Conservation (phyloP, 2,329 filamentous ascomycete genomes). For the Colletotrichum tropicicola region DNA sequence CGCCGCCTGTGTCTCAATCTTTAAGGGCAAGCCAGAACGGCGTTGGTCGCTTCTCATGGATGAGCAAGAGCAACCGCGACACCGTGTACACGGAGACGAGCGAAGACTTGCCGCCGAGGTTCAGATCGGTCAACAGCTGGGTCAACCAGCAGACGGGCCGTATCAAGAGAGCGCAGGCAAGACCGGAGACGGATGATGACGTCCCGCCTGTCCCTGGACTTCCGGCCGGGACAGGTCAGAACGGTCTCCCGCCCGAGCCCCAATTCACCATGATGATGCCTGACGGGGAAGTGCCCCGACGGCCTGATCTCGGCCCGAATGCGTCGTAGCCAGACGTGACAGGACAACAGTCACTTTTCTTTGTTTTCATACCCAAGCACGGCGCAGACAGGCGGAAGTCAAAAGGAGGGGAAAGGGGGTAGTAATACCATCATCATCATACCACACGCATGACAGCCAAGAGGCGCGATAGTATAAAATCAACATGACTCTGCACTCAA, state of each 20-base stretch:
- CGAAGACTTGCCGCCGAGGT: slow-evolving; percentile 63
- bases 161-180: slow-evolving; percentile 56
- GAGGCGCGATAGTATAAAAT: slow-evolving; percentile 7
- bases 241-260: slow-evolving; percentile 53
- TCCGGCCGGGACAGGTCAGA: slow-evolving; percentile 40
- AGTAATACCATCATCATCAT: slow-evolving; percentile 23
- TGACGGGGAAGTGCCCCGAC: slow-evolving; percentile 56
- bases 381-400: slow-evolving; percentile 2
- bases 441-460: background rate
- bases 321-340: slow-evolving; percentile 14
- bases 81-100: slow-evolving; percentile 63
- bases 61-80: slow-evolving; percentile 50
- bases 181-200: slow-evolving; percentile 40
- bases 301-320: slow-evolving; percentile 40
- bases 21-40: slow-evolving; percentile 26
- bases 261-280: slow-evolving; percentile 61
- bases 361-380: slow-evolving; percentile 30
- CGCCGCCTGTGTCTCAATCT: slow-evolving; percentile 21
- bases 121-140: slow-evolving; percentile 69
- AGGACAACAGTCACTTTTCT: slow-evolving; percentile 21
- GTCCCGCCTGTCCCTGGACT: slow-evolving; percentile 50
- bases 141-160: slow-evolving; percentile 70
- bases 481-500: slow-evolving; percentile 2
- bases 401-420: background rate
- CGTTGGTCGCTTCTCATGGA: slow-evolving; percentile 46